Base-by-base conservation (phyloP, 1,284 basidiomycete genomes). In the Phlebopus sp. region DNA sequence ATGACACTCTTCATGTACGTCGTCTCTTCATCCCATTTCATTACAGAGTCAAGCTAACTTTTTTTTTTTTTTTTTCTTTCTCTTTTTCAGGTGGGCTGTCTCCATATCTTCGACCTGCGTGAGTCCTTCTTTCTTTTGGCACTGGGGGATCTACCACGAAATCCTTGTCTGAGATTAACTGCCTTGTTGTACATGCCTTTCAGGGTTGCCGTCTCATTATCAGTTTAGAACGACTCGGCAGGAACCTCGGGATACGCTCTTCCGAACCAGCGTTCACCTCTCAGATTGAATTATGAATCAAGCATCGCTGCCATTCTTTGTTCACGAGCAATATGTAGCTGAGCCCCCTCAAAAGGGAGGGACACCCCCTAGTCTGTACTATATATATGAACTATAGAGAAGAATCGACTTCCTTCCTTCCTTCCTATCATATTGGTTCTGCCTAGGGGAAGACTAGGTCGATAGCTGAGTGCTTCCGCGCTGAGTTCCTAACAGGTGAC, bases 151-250 rank as follows among this genome's bases (percentile, higher is more conserved):
- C 19, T 5, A 4, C 34, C 47, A 46, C 10, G 25, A 14, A 9
- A 5, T 19, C 17, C 13, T 5, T 29, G 27, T 29, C 27, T 11
- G 21, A 23, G n/a, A n/a, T n/a, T n/a, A 29, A 29, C 4, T 29
- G 5, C n/a, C 32, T 35, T 2, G n/a, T n/a, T n/a, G 27, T 29
- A 23, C 21, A 6, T 23, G 21, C 21, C 18, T 15, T 17, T 10
- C 14, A 49, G 47, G 47, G 47, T n/a, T 49, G 47, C 27, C 47
- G 47, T 30, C 44, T 49, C 36, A 46, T 49, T 23, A 9, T 49
- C 32, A 49, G 47, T 19, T 37, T 46, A 35, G 44, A 47, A 46
- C 36, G 44, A 7, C 35, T 35, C 47, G 27, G 35, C 11, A 10
- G 43, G 23, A 13, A 15, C 21, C 23, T 23, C 18, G 19, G 25